Percentiles rank a stretch among this genome's conserved stretches.
Conservation (phyloP, 2,329 filamentous ascomycete species). For the Cercospora canescens region DNA sequence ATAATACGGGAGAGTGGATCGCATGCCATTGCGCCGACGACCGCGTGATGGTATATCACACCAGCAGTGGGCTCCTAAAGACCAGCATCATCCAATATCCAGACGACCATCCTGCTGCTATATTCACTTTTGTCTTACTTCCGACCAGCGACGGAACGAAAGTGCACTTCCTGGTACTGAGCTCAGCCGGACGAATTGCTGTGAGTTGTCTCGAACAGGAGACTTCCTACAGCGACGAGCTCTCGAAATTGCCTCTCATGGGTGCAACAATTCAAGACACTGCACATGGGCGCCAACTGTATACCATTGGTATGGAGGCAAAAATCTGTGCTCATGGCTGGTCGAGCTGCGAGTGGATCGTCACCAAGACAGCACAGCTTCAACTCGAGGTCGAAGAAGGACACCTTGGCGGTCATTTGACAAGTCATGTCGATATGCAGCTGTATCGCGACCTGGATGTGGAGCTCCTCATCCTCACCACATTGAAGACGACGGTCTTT, state of each 20-base stretch:
- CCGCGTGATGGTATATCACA: conserved; percentile 64
- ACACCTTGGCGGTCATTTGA: conserved; percentile 15
- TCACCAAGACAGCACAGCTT: conserved; percentile 11
- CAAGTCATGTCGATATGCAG: conserved; percentile 24
- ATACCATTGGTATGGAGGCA: conserved; percentile 29
- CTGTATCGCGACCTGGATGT: conserved; percentile 24
- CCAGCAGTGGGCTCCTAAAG: conserved; percentile 58
- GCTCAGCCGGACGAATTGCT: conserved; percentile 62
- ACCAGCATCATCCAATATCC: conserved; percentile 57
- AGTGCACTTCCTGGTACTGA: conserved; percentile 59
- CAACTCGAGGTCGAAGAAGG: conserved; percentile 14
- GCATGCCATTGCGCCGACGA: conserved; percentile 63
- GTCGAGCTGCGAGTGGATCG: conserved; percentile 18
- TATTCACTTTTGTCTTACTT: conserved; percentile 62
- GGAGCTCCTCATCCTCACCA: conserved; percentile 27
- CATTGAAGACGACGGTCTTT: conserved; percentile 19
- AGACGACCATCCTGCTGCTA: conserved; percentile 59
- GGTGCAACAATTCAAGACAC: conserved; percentile 28
- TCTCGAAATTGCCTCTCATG: conserved; percentile 28
- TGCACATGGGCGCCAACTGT: conserved; percentile 19
- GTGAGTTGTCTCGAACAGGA: conserved; percentile 56
- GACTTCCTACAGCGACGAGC: conserved; percentile 11
- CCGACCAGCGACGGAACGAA: conserved; percentile 33
- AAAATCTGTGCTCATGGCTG: conserved; percentile 23
- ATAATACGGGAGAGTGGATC: conserved; percentile 64